These are phyloP conservation scores for sunflower (Helianthus annuus) DNA, from an alignment of 129 eudicot genomes.

Conservation along the genomic window HanXRQr2.0-SUNRISE NC_035448.2:203427173-203427672, in stretches of 20 bases:
- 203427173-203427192: slow-evolving; percentile 81
- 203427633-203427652: too few species aligned
- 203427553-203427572: too few species aligned
- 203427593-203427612: too few species aligned
- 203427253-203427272: not conserved
- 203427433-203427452: slow-evolving; percentile 96
- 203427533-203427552: too few species aligned
- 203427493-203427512: too few species aligned
- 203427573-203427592: too few species aligned
- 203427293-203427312: slow-evolving; percentile 71
- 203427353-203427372: slow-evolving; percentile 96
- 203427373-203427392: slow-evolving; percentile 90
- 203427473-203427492: too few species aligned
- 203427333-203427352: slow-evolving; percentile 81
- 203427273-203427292: not conserved
- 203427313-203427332: slow-evolving; percentile 76
- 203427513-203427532: too few species aligned
- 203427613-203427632: too few species aligned
- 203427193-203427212: slow-evolving; percentile 86
- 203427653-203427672: too few species aligned
- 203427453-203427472: too few species aligned
- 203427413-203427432: slow-evolving; percentile 97
- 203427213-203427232: slow-evolving; percentile 4
- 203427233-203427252: not conserved
- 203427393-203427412: slow-evolving; percentile 96